Evolutionary conservation across 2,329 filamentous ascomycete genomes (phyloP).

Genomic region (Phymatotrichopsis omnivora): DNA sequence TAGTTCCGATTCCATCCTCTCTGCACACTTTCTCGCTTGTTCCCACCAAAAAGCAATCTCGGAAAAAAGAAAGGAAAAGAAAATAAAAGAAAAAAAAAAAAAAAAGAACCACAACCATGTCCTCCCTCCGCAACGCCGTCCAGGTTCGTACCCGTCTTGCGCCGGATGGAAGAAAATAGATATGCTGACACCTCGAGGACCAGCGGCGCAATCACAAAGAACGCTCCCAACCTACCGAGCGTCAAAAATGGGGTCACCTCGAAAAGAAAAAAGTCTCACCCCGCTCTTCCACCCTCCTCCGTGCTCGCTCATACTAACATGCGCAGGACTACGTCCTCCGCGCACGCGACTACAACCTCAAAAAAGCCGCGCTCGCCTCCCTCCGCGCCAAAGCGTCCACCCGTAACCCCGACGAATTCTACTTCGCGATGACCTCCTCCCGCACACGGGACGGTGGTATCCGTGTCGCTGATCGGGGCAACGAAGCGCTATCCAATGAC

Average conservation of each 20-base stretch:
- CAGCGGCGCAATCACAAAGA: conserved; percentile 80
- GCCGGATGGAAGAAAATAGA: background rate
- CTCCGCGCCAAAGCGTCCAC: conserved; percentile 53
- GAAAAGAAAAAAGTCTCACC: conserved; percentile 76
- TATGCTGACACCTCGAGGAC: background rate
- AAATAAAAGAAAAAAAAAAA: no score
- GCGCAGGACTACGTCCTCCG: conserved; percentile 53
- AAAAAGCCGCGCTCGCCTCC: conserved; percentile 50
- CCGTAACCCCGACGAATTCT: conserved; percentile 64
- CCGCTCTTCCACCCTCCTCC: background rate
- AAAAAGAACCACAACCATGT: conserved; percentile 40
- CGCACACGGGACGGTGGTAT: conserved; percentile 47
- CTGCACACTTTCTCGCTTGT: no score
- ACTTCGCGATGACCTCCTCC: conserved; percentile 55
- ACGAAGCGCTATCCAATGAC: conserved; percentile 47
- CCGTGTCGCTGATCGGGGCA: conserved; percentile 41
- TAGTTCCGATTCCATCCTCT: no score
- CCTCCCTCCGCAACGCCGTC: conserved; percentile 54
- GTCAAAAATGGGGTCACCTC: conserved; percentile 76
- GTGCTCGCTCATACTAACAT: background rate
- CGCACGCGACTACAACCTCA: conserved; percentile 55
- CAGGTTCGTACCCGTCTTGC: conserved; percentile 13
- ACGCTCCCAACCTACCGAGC: conserved; percentile 74
- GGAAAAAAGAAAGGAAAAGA: no score
- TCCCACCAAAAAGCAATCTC: no score